These are phyloP conservation scores for Sporothrix humicola DNA, from an alignment of 2,329 filamentous ascomycete genomes.

Conservation along the genomic window DNA sequence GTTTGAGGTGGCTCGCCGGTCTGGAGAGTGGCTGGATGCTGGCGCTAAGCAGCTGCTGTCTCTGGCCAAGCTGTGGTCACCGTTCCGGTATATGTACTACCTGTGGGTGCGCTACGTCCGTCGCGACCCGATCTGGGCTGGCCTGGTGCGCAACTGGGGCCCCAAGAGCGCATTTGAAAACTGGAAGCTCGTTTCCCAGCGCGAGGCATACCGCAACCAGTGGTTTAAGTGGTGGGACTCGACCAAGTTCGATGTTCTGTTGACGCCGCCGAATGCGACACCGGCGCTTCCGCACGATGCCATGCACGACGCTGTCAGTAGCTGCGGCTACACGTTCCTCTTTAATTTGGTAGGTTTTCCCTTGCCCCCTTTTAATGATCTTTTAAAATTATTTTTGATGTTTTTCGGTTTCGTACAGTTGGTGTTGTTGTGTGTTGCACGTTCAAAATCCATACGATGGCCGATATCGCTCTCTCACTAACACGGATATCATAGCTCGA, in stretches of 20 bases:
- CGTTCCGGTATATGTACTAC: slow-evolving; percentile 84
- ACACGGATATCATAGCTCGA: slow-evolving; percentile 65
- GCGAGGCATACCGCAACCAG: slow-evolving; percentile 75
- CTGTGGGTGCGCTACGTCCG: slow-evolving; percentile 86
- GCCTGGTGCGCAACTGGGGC: slow-evolving; percentile 73
- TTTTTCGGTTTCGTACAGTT: background rate
- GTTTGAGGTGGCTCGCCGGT: slow-evolving; percentile 76
- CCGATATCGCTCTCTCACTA: slow-evolving; percentile 30
- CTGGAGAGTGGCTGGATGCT: slow-evolving; percentile 78
- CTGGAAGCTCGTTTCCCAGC: slow-evolving; percentile 78
- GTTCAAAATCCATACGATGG: background rate
- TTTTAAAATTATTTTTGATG: background rate
- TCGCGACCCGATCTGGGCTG: slow-evolving; percentile 77
- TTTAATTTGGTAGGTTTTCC: slow-evolving; percentile 74
- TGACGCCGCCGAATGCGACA: slow-evolving; percentile 87
- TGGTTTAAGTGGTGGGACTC: slow-evolving; percentile 89
- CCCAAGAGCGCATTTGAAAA: slow-evolving; percentile 77
- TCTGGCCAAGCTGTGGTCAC: slow-evolving; percentile 74
- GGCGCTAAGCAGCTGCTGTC: slow-evolving; percentile 77
- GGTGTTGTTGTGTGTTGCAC: background rate
- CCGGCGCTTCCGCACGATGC: slow-evolving; percentile 85
- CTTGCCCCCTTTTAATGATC: background rate
- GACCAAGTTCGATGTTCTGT: slow-evolving; percentile 74
- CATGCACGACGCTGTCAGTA: slow-evolving; percentile 84
- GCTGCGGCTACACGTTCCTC: slow-evolving; percentile 90